Percentiles rank a stretch among this genome's conserved stretches.
Conservation (phyloP, 768 basidiomycete species). For the Sporobolomyces phaffii region DNA sequence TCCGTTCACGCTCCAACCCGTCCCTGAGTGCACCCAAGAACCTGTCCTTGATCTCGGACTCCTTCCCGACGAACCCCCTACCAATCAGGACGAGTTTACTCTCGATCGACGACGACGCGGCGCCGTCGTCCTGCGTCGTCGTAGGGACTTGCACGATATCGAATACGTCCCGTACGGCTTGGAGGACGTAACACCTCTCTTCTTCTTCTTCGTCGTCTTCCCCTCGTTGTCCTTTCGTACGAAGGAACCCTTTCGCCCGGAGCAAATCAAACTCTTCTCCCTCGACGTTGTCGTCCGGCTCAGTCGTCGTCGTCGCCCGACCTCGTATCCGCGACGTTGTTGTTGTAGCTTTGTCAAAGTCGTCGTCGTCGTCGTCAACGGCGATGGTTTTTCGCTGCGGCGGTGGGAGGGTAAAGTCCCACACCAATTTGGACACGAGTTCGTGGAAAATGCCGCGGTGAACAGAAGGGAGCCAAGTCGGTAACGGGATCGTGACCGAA, state of each 20-base stretch:
- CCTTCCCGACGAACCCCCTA: conserved; percentile 27
- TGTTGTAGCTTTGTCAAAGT: no score
- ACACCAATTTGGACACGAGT: conserved; percentile 75
- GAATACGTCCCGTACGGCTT: conserved; percentile 86
- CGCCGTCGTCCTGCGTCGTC: not conserved
- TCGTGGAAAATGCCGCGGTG: conserved; percentile 60
- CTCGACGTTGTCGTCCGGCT: not conserved
- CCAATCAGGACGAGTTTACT: conserved; percentile 41
- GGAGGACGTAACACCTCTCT: conserved; percentile 62
- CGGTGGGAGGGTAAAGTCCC: conserved; percentile 61
- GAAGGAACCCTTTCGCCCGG: conserved; percentile 80
- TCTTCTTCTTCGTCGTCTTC: conserved; percentile 23
- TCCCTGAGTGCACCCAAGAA: conserved; percentile 2
- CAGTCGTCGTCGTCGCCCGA: not conserved
- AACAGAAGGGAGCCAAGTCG: conserved; percentile 52
- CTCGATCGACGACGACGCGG: not conserved
- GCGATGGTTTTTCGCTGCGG: conserved; percentile 1
- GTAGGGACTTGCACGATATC: conserved; percentile 50
- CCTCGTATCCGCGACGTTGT: no score
- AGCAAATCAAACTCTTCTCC: conserved; percentile 56
- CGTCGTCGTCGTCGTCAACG: no score
- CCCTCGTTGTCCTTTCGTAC: not conserved
- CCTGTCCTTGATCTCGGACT: not conserved
- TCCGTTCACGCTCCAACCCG: not conserved
- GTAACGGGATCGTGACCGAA: conserved; percentile 62